These are phyloP conservation scores for Paulownia fortunei DNA, from an alignment of 257 asterid genomes.

Conservation along the genomic window DNA sequence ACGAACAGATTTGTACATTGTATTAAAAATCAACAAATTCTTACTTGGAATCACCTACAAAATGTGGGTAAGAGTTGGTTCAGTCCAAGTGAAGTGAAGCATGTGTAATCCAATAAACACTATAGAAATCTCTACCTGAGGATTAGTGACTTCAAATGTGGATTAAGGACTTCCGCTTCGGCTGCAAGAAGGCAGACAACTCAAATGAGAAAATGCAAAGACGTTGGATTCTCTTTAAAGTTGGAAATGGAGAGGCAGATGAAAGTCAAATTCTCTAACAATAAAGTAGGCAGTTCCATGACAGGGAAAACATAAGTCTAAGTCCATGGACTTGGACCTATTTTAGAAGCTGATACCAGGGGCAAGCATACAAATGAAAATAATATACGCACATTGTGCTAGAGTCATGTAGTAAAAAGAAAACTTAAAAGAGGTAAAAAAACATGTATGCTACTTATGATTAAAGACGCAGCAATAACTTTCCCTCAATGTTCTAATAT, in stretches of 20 bases:
- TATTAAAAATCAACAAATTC: not conserved
- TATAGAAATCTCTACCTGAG: not conserved
- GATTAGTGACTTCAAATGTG: constrained; percentile 43
- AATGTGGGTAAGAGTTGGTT: not conserved
- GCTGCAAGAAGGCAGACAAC: constrained; percentile 32
- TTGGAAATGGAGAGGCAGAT: not conserved
- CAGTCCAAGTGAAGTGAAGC: not conserved
- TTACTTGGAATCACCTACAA: not conserved
- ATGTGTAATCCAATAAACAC: not conserved
- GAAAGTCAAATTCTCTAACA: not conserved
- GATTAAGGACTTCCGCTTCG: constrained; percentile 45
- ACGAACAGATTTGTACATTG: not conserved
- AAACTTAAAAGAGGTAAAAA: not conserved
- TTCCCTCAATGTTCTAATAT: not conserved
- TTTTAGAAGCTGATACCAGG: not conserved
- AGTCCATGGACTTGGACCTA: not conserved
- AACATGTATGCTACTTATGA: not conserved
- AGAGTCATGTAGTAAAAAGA: not conserved
- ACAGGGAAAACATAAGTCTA: not conserved
- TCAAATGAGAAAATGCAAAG: constrained; percentile 11
- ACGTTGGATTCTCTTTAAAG: not conserved
- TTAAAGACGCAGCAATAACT: not conserved
- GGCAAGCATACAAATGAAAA: not conserved
- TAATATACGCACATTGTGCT: not conserved
- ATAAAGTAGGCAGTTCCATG: not conserved